Percentiles rank a stretch among this genome's conserved stretches.
These are phyloP conservation scores for Luvunga scandens DNA, from an alignment of 345 rosid species.

Conservation along the genomic window DNA sequence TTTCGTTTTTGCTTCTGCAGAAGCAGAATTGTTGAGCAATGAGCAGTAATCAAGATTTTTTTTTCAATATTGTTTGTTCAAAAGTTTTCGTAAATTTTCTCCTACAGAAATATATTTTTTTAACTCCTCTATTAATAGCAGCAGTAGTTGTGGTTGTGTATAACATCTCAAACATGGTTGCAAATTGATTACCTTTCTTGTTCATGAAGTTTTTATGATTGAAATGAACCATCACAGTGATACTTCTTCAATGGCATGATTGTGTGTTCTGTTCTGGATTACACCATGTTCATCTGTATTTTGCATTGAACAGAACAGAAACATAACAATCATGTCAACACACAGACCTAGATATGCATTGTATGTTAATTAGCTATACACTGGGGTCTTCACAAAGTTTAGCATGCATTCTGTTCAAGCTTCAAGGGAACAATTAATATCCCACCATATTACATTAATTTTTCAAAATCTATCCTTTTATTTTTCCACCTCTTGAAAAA, in stretches of 20 bases:
- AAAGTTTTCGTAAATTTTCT: no score
- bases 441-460: background rate
- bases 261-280: background rate
- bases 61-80: no score
- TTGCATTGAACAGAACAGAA: background rate
- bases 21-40: no score
- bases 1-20: no score
- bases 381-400: no score
- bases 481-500: background rate
- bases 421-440: no score
- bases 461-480: background rate
- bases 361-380: background rate
- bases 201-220: background rate
- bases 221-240: background rate
- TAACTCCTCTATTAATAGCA: constrained; percentile 15
- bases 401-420: no score
- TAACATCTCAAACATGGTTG: constrained; percentile 63
- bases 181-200: no score
- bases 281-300: background rate
- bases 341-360: background rate
- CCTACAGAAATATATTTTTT: no score
- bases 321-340: background rate
- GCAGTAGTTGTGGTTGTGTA: constrained; percentile 65
- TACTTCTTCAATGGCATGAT: background rate
- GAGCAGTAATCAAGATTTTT: no score